phyloP scores from a whole-genome alignment of 2,329 filamentous ascomycete genomes.

The Sporothrix dimorphospora region DNA sequence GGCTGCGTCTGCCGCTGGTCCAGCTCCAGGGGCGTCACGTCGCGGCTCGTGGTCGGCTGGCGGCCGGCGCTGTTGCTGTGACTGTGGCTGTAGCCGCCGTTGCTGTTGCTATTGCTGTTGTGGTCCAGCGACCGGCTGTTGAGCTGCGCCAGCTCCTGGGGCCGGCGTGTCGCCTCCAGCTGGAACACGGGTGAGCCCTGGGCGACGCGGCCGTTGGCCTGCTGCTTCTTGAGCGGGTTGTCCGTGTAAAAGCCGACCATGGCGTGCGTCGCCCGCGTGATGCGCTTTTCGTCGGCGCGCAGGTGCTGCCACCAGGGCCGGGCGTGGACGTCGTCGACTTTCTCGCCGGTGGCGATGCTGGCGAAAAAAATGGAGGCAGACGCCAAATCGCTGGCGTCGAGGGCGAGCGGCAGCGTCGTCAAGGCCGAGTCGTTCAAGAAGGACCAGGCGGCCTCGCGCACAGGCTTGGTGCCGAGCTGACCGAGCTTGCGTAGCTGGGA shows the following conservation, averaged over 20 bases:
- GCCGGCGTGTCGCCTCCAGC: conserved; percentile 59
- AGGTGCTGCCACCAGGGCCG: conserved; percentile 86
- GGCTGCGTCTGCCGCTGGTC: conserved; percentile 25
- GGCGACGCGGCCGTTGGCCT: conserved; percentile 1
- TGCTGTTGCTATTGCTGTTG: conserved; percentile 40
- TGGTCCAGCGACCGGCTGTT: conserved; percentile 55
- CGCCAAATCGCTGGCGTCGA: conserved; percentile 78
- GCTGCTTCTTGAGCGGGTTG: conserved; percentile 62
- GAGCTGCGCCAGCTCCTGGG: conserved; percentile 52
- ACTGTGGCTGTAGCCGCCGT: not conserved
- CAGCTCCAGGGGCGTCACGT: conserved; percentile 34
- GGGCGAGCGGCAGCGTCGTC: conserved; percentile 81
- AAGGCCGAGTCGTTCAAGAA: conserved; percentile 91
- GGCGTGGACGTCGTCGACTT: conserved; percentile 76
- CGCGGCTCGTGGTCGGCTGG: conserved; percentile 25
- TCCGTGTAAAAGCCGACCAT: conserved; percentile 71
- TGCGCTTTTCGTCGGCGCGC: conserved; percentile 69
- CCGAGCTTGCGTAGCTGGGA: conserved; percentile 61
- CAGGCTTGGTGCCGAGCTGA: conserved; percentile 33
- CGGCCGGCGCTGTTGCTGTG: not conserved
- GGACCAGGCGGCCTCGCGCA: conserved; percentile 62
- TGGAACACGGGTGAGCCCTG: conserved; percentile 58
- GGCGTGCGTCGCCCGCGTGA: conserved; percentile 72
- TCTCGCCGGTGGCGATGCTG: conserved; percentile 71
- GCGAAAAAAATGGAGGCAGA: conserved; percentile 86